Evolutionary conservation across 2,329 filamentous ascomycete genomes (phyloP).

Genomic region (Verticillium nonalfalfae): DNA sequence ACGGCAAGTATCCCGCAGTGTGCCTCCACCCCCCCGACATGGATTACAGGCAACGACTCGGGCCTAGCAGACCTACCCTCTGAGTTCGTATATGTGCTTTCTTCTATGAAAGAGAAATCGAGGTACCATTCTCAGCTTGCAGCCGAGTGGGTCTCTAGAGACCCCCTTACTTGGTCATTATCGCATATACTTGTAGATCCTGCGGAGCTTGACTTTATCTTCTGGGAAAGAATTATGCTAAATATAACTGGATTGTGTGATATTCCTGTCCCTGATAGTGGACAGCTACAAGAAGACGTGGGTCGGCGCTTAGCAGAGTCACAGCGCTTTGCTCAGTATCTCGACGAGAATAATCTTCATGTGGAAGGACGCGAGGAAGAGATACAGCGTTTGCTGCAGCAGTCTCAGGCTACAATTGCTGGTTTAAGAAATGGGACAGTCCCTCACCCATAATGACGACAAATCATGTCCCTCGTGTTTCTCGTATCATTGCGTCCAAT

Average conservation of each 20-base stretch:
- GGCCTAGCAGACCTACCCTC: not conserved
- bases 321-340: not conserved
- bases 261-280: not conserved
- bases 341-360: not conserved
- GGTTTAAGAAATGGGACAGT: not conserved
- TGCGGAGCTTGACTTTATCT: not conserved
- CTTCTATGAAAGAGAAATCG: not conserved
- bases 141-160: not conserved
- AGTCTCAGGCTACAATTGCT: not conserved
- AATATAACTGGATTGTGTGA: not conserved
- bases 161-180: not conserved
- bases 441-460: not conserved
- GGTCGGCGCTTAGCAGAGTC: not conserved
- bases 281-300: not conserved
- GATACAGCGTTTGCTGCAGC: not conserved
- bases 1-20: slow-evolving; percentile 1
- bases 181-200: not conserved
- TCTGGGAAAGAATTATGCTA: not conserved
- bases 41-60: slow-evolving; percentile 8
- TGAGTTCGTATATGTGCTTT: not conserved
- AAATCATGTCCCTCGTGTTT: not conserved
- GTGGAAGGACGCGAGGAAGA: not conserved
- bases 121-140: not conserved
- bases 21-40: slow-evolving; percentile 4
- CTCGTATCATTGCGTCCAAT: not conserved